phyloP scores from a whole-genome alignment of 768 basidiomycete genomes.

The Phylloporus sp. region DNA sequence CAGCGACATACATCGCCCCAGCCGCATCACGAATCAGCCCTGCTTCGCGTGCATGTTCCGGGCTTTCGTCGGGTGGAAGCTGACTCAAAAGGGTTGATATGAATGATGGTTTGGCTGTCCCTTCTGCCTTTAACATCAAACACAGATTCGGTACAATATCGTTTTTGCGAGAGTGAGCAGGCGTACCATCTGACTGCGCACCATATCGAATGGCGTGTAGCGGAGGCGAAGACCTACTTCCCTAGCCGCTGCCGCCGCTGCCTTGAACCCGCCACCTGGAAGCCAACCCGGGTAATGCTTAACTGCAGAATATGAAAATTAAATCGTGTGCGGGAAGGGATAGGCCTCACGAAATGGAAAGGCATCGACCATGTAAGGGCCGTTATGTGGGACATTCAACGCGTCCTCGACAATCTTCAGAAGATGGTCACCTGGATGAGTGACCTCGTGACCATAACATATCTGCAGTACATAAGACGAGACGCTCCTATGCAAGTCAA shows the following conservation, averaged over 20 bases:
- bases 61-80: slow-evolving; percentile 6
- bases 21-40: slow-evolving; percentile 13
- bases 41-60: slow-evolving; percentile 1
- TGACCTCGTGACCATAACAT: slow-evolving; percentile 8
- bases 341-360: slow-evolving; percentile 5
- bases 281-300: slow-evolving; percentile 14
- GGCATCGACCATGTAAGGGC: slow-evolving; percentile 6
- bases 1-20: slow-evolving; percentile 7
- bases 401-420: slow-evolving; percentile 7
- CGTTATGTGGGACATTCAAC: background rate
- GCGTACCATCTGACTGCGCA: slow-evolving; percentile 7
- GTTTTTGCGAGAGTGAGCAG: background rate
- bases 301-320: background rate
- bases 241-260: slow-evolving; percentile 2
- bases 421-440: background rate
- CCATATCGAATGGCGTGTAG: slow-evolving; percentile 8
- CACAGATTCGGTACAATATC: background rate
- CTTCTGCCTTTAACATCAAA: slow-evolving; percentile 4
- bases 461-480: background rate
- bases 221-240: background rate
- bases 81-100: slow-evolving; percentile 10
- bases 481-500: background rate
- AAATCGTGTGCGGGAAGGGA: background rate
- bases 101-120: slow-evolving; percentile 7
- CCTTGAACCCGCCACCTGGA: slow-evolving; percentile 11